These are phyloP conservation scores for Malassezia sp. DNA, from an alignment of 1,284 basidiomycete genomes.

Conservation along the genomic window DNA sequence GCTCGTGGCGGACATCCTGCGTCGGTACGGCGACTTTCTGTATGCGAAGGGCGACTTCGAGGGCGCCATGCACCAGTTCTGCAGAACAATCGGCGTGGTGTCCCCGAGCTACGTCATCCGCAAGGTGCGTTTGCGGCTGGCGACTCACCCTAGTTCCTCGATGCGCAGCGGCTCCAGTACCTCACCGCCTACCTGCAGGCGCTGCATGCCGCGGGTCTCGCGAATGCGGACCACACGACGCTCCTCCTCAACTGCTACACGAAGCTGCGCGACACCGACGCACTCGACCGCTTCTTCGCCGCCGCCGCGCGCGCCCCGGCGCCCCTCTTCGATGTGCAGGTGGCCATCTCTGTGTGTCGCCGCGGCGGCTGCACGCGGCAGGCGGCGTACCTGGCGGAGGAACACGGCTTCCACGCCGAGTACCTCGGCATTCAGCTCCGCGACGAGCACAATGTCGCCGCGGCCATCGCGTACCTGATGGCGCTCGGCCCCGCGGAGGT, in stretches of 20 bases:
- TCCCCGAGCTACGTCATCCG: slow-evolving; percentile 93
- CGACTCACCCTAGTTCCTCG: too few species aligned
- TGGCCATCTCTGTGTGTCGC: slow-evolving; percentile 86
- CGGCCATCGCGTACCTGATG: slow-evolving; percentile 70
- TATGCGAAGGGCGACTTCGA: slow-evolving; percentile 87
- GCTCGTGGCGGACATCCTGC: slow-evolving; percentile 38
- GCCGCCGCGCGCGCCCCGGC: slow-evolving; percentile 15
- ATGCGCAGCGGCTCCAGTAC: slow-evolving; percentile 87
- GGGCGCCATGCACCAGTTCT: slow-evolving; percentile 78
- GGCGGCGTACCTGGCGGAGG: slow-evolving; percentile 82
- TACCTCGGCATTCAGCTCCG: slow-evolving; percentile 89
- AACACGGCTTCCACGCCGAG: slow-evolving; percentile 81
- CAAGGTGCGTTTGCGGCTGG: too few species aligned
- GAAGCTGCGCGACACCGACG: slow-evolving; percentile 78
- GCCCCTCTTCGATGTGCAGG: slow-evolving; percentile 89
- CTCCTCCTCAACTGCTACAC: slow-evolving; percentile 68
- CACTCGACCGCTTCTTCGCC: slow-evolving; percentile 71
- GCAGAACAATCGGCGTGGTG: slow-evolving; percentile 75
- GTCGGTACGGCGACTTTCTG: slow-evolving; percentile 77
- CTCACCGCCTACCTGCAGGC: slow-evolving; percentile 93
- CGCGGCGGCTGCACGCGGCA: slow-evolving; percentile 94
- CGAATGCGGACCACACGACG: slow-evolving; percentile 93
- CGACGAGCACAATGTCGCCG: slow-evolving; percentile 69
- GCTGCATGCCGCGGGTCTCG: slow-evolving; percentile 72
- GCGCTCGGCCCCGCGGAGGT: slow-evolving; percentile 64